Evolutionary conservation across 306 rosid genomes (phyloP), one percentile per base, ranked within the genome.

Genomic region (Castanospermum australe): DNA sequence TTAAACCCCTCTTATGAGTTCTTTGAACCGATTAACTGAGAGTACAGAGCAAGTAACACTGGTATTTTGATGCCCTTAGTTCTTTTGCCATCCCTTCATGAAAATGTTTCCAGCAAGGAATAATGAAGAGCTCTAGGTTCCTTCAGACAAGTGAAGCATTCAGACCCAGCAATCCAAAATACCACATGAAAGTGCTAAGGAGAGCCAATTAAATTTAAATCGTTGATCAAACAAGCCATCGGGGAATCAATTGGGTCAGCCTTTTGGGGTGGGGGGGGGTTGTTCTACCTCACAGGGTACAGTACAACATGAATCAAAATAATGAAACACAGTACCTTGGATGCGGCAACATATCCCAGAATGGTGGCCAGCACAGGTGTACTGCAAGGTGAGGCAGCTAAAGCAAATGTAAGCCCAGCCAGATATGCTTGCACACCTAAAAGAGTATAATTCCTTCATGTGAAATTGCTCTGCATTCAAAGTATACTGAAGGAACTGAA

Each of bases 341-440:
- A 94, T 55, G 97, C 82, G 45, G 99, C 99, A 50, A 94, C 99
- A 86, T 92, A 94, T 74, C 92, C 97, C 32, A 94, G 83, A 69
- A 94, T 78, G 60, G 92, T 86, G 41, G 97, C 99, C 70, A 94
- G 86, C 74, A 94, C 97, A 42, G 97, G 97, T 13, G 97, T 94
- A 81, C 97, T 92, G 81, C 98, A 94, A 54, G 97, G 98, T 30
- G 98, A 94, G 84, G 98, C 97, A 61, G 97, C 98, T 84, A 92
- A 86, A 59, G 97, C 98, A 86, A 94, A 94, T 28, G 98, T 91
- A 82, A 91, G 98, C 79, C 98, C 98, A 57, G 97, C 97, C 39
- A 94, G 87, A 85, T 92, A 94, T 48, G 98, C 98, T 87, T 92
- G 97, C 77, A 92, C 97, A 66, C 98, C 97, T 92, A 64, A 56